phyloP scores from a whole-genome alignment of 148 eudicot species.

The Rhododendron williamsianum region DNA sequence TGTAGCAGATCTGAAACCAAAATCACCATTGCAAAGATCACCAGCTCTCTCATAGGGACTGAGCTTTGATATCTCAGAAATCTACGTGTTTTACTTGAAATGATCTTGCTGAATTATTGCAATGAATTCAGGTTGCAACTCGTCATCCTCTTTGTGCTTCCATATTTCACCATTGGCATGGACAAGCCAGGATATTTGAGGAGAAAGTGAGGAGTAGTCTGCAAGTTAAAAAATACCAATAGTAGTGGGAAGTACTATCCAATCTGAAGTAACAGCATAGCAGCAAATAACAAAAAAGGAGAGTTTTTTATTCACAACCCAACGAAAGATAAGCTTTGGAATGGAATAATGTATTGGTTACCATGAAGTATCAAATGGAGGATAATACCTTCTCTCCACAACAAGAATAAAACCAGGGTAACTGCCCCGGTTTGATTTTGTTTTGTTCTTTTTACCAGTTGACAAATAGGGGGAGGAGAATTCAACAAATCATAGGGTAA shows the following conservation, averaged over 20 bases:
- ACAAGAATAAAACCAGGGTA: background rate
- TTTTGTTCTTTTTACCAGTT: background rate
- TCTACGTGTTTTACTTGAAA: constrained; percentile 27
- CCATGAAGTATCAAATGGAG: background rate
- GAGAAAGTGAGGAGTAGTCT: constrained; percentile 44
- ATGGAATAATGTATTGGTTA: background rate
- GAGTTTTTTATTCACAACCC: background rate
- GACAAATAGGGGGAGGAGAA: background rate
- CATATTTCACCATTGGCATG: constrained; percentile 61
- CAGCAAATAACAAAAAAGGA: background rate
- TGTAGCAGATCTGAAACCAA: background rate
- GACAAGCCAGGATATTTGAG: constrained; percentile 56
- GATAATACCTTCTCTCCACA: constrained; percentile 1
- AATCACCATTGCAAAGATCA: constrained; percentile 2
- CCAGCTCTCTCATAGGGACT: background rate
- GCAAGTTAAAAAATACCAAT: background rate
- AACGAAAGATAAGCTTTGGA: background rate
- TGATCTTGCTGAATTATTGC: constrained; percentile 46
- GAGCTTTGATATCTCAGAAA: background rate
- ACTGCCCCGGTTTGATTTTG: background rate
- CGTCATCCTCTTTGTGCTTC: constrained; percentile 52
- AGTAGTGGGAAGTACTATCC: background rate
- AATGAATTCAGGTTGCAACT: constrained; percentile 40
- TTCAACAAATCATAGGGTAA: background rate
- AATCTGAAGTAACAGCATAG: background rate